phyloP scores from a whole-genome alignment of 2,329 filamentous ascomycete genomes.

The Hawksworthiomyces lignivorus region DNA sequence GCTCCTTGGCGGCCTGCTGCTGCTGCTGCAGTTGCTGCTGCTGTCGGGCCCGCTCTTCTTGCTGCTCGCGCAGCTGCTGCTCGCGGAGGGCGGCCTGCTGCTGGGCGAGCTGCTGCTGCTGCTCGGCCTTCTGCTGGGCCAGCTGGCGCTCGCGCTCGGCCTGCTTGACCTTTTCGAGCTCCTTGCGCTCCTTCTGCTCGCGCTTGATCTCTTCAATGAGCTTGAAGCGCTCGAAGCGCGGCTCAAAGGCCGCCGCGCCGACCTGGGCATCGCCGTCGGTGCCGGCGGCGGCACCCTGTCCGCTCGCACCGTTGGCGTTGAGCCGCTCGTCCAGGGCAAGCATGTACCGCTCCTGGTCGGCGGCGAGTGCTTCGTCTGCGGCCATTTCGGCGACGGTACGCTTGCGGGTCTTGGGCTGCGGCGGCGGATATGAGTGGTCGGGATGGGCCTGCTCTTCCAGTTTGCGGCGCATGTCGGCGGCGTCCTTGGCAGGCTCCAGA shows the following conservation, averaged over 20 bases:
- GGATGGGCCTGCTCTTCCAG: slow-evolving; percentile 68
- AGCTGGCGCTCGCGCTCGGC: slow-evolving; percentile 50
- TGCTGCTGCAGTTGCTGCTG: slow-evolving; percentile 19
- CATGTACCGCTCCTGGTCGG: slow-evolving; percentile 87
- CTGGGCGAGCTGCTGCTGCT: slow-evolving; percentile 37
- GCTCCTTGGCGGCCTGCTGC: slow-evolving; percentile 26
- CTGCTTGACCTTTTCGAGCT: slow-evolving; percentile 65
- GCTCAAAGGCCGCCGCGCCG: slow-evolving; percentile 67
- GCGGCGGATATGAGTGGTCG: slow-evolving; percentile 66
- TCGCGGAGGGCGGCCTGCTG: slow-evolving; percentile 8
- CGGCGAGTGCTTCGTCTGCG: slow-evolving; percentile 85
- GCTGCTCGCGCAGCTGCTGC: slow-evolving; percentile 18
- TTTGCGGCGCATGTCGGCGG: slow-evolving; percentile 62
- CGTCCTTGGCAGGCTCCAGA: slow-evolving; percentile 65
- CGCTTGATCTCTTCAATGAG: slow-evolving; percentile 76
- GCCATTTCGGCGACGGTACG: slow-evolving; percentile 91
- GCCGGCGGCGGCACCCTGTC: slow-evolving; percentile 49
- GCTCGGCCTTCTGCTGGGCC: slow-evolving; percentile 39
- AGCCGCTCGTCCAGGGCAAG: slow-evolving; percentile 82
- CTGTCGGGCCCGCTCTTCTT: slow-evolving; percentile 11
- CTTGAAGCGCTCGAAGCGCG: slow-evolving; percentile 86
- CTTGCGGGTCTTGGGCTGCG: slow-evolving; percentile 82
- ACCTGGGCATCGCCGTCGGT: slow-evolving; percentile 67
- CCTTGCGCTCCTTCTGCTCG: slow-evolving; percentile 68
- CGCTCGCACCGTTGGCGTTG: slow-evolving; percentile 49